phyloP scores from a whole-genome alignment of 805 yeast species.

The Yamadazyma insecticola region DNA sequence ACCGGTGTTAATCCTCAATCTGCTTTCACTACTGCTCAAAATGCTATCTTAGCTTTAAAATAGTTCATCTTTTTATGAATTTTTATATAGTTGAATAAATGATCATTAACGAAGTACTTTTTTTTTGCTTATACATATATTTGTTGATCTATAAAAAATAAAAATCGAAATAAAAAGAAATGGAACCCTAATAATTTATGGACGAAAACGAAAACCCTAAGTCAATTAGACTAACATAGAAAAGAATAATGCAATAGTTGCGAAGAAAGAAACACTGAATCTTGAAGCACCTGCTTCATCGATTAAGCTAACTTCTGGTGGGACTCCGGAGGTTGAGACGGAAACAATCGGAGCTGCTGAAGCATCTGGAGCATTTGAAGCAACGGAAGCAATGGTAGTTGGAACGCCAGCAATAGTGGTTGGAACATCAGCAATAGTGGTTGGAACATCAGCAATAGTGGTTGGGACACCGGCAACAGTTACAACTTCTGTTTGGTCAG shows the following conservation, averaged over 20 bases:
- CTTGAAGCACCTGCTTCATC: conserved; percentile 7
- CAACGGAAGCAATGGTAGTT: neutral
- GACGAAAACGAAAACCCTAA: too few relatives aligned
- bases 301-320: conserved; percentile 4
- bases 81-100: neutral
- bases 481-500: conserved; percentile 7
- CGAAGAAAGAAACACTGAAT: conserved; percentile 4
- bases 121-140: too few relatives aligned
- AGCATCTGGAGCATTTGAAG: neutral
- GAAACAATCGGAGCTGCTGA: conserved; percentile 1
- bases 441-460: conserved; percentile 1
- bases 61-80: too few relatives aligned
- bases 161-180: too few relatives aligned
- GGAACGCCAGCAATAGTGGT: conserved; percentile 3
- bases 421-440: conserved; percentile 9
- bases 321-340: conserved; percentile 1
- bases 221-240: conserved; percentile 1
- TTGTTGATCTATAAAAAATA: too few relatives aligned
- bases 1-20: conserved; percentile 67
- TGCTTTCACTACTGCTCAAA: conserved; percentile 45
- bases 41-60: conserved; percentile 20
- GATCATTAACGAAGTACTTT: too few relatives aligned
- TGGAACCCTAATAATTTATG: too few relatives aligned
- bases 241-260: conserved; percentile 2
- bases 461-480: conserved; percentile 10